A percentile compares a stretch with the other conserved stretches of the same genome.
phyloP scores from a whole-genome alignment of 1,284 basidiomycete species.

The Naganishia sp. region DNA sequence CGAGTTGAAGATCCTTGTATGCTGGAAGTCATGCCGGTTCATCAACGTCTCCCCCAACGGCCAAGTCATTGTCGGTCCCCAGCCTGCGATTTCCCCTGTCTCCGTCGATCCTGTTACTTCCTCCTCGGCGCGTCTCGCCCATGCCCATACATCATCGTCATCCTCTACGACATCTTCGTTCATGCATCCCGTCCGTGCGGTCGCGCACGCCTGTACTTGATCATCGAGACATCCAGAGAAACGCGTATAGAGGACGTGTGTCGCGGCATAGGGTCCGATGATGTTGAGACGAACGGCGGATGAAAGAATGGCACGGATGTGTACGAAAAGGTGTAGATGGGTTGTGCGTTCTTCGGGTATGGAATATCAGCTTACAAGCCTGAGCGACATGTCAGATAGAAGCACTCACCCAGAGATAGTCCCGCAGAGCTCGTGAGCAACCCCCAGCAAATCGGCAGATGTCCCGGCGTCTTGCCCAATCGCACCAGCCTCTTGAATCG shows the following conservation, averaged over 20 bases:
- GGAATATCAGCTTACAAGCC: neutral
- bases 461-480: slow-evolving; percentile 68
- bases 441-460: slow-evolving; percentile 88
- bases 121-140: slow-evolving; percentile 39
- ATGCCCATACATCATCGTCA: slow-evolving; percentile 43
- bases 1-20: slow-evolving; percentile 90
- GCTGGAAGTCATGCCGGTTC: slow-evolving; percentile 87
- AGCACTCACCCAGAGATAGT: slow-evolving; percentile 65
- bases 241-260: slow-evolving; percentile 78
- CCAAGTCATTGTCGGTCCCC: slow-evolving; percentile 81
- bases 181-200: neutral
- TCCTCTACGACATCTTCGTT: slow-evolving; percentile 7
- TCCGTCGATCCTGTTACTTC: neutral
- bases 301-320: slow-evolving; percentile 83
- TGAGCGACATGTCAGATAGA: neutral
- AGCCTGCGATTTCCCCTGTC: neutral
- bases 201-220: slow-evolving; percentile 54
- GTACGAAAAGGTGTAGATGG: slow-evolving; percentile 88
- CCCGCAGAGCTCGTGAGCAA: slow-evolving; percentile 75
- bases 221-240: slow-evolving; percentile 66
- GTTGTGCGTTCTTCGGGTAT: slow-evolving; percentile 64
- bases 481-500: slow-evolving; percentile 68
- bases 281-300: slow-evolving; percentile 88
- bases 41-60: slow-evolving; percentile 93
- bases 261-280: slow-evolving; percentile 89